phyloP scores from a whole-genome alignment of 495 filamentous ascomycete genomes.

The Cryomyces minteri region DNA sequence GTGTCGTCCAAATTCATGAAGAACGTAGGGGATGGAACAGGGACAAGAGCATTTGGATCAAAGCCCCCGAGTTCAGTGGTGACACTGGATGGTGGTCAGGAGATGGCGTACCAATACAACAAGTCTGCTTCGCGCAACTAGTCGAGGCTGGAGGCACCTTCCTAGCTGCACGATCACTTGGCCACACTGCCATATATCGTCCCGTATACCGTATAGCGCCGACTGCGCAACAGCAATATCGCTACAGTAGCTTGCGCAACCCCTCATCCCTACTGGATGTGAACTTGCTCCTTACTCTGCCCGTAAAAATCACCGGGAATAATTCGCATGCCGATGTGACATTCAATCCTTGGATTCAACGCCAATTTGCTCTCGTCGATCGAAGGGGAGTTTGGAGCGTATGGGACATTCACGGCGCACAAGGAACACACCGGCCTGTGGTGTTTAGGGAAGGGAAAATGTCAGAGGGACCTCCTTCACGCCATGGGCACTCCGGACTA shows the following conservation, averaged over 20 bases:
- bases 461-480: neutral
- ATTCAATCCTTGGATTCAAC: slow-evolving; percentile 58
- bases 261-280: slow-evolving; percentile 31
- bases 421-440: neutral
- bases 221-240: neutral
- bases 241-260: slow-evolving; percentile 1
- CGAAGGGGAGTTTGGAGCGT: slow-evolving; percentile 54
- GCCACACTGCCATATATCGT: slow-evolving; percentile 12
- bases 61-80: slow-evolving; percentile 13
- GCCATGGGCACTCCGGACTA: neutral
- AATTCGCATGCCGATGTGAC: slow-evolving; percentile 47
- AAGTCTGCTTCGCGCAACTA: slow-evolving; percentile 44
- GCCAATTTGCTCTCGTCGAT: slow-evolving; percentile 58
- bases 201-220: slow-evolving; percentile 2
- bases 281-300: slow-evolving; percentile 40
- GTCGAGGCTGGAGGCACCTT: slow-evolving; percentile 12
- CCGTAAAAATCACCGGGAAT: slow-evolving; percentile 33
- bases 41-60: slow-evolving; percentile 19
- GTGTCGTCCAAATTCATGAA: slow-evolving; percentile 23
- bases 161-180: slow-evolving; percentile 13
- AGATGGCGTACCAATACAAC: slow-evolving; percentile 38
- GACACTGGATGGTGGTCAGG: slow-evolving; percentile 37
- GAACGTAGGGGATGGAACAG: slow-evolving; percentile 29
- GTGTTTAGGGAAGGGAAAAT: neutral
- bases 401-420: slow-evolving; percentile 42